Percentiles rank a stretch among this genome's conserved stretches.
phyloP scores from a whole-genome alignment of 768 basidiomycete genomes.

The Tylopilus subfusipes region DNA sequence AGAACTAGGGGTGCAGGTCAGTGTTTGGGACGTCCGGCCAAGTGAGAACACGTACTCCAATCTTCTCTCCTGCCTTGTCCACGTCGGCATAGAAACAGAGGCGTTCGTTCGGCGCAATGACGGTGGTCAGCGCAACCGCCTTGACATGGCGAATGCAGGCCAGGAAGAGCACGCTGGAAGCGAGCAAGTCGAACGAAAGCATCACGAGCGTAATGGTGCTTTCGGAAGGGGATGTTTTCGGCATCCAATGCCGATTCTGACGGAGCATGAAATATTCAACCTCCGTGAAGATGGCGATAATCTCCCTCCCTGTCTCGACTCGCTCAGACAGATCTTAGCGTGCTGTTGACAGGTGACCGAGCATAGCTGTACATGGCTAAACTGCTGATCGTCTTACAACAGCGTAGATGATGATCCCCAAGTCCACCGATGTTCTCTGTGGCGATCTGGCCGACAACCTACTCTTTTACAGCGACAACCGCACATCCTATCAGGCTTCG shows the following conservation, averaged over 20 bases:
- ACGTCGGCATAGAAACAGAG: constrained; percentile 95
- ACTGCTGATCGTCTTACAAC: neutral
- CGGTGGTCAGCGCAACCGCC: constrained; percentile 75
- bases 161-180: constrained; percentile 26
- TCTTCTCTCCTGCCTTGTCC: constrained; percentile 92
- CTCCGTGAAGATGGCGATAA: constrained; percentile 9
- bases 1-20: constrained; percentile 58
- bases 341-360: constrained; percentile 18
- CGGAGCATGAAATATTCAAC: constrained; percentile 16
- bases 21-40: neutral
- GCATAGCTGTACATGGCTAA: neutral
- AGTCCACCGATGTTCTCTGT: neutral
- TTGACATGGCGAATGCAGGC: constrained; percentile 33
- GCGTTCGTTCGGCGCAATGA: constrained; percentile 73
- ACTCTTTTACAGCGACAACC: constrained; percentile 4
- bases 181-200: constrained; percentile 23
- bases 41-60: constrained; percentile 57
- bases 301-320: neutral
- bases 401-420: constrained; percentile 1
- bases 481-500: constrained; percentile 6
- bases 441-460: constrained; percentile 9
- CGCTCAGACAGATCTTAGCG: neutral
- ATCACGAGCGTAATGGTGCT: constrained; percentile 12
- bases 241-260: constrained; percentile 19
- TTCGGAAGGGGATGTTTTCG: constrained; percentile 10